A percentile compares a stretch with the other conserved stretches of the same genome.
These are phyloP conservation scores for Pythium folliculosum DNA, from an alignment of 352 stramenopile genomes.

Conservation along the genomic window DNA sequence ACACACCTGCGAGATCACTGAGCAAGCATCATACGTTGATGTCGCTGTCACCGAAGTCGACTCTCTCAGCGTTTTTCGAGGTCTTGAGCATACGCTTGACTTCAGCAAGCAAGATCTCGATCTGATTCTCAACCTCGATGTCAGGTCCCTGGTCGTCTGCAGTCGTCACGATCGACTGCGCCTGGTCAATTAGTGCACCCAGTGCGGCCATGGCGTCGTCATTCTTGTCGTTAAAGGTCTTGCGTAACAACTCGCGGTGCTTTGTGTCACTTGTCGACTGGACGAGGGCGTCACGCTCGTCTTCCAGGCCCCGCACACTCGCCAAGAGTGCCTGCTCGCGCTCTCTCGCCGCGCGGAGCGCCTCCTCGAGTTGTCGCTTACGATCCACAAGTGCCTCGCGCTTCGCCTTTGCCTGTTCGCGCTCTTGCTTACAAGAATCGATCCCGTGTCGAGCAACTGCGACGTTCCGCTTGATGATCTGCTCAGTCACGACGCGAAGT, in stretches of 20 bases:
- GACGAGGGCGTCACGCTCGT: conserved; percentile 21
- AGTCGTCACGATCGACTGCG: conserved; percentile 2
- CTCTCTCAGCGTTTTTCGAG: conserved; percentile 25
- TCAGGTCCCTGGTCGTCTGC: neutral
- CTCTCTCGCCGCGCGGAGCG: conserved; percentile 28
- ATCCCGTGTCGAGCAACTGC: conserved; percentile 32
- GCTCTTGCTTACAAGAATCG: conserved; percentile 40
- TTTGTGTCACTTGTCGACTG: conserved; percentile 16
- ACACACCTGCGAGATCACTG: too few species aligned
- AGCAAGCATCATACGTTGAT: conserved; percentile 22
- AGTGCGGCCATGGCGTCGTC: conserved; percentile 1
- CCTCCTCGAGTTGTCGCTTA: conserved; percentile 28
- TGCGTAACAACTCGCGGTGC: conserved; percentile 39
- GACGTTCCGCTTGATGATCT: conserved; percentile 42
- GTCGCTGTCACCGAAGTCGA: conserved; percentile 48
- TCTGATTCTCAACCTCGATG: conserved; percentile 17
- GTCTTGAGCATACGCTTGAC: conserved; percentile 40
- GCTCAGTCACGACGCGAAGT: neutral
- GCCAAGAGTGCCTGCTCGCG: conserved; percentile 31
- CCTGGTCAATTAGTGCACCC: conserved; percentile 6
- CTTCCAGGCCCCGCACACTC: conserved; percentile 34
- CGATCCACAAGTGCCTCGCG: conserved; percentile 25
- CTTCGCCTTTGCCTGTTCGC: conserved; percentile 30
- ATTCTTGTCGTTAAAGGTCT: conserved; percentile 32
- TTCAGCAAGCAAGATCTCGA: conserved; percentile 41